Base-by-base conservation (phyloP, 768 basidiomycete species). In the Cystofilobasidium macerans region DNA sequence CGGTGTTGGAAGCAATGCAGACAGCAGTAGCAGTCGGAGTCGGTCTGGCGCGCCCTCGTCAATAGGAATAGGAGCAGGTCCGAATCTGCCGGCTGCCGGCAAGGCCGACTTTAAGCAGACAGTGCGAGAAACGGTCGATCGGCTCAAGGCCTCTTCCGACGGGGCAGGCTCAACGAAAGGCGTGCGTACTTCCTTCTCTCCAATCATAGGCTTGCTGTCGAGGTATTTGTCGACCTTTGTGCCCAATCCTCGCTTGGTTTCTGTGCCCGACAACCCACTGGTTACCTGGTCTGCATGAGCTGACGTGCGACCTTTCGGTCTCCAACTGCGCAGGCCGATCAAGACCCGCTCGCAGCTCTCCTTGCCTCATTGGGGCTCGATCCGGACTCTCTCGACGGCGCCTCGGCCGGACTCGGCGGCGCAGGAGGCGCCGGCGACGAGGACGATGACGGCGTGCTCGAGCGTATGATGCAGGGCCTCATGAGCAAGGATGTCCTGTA, bases 401-500 rank as follows among this genome's bases (percentile, higher is more conserved):
- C 68, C 66, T 3, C 9, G 9, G 16, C 38, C 38, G 38, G 38
- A 8, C 8, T 8, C 38, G 71, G 62, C 43, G 56, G 67, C 26
- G 70, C 69, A 20, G 71, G 78, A 33, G 75, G 73, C 2, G 78
- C 71, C 0, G 76, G 71, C 22, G 72, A 71, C 32, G 82, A 83
- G 16, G 79, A 79, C 0, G 74, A 76, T 3, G 71, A 85, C 48
- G 82, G 80, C 0, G 77, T 90, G 68, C 79, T 94, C 12, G 88
- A 92, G 73, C 81, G 74, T 30, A 86, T 93, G 83, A 88, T 90
- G 87, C 77, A 80, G 26, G 83, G 86, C 74, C 79, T 90, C 30
- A 85, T 89, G 84, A 82, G 81, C 77, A 87, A 88, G 72, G 87
- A 89, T 0, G 79, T 90, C 3, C 76, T 93, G n/a, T 86, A 91